Evolutionary conservation across 495 filamentous ascomycete genomes (phyloP).

Genomic region (Eremomyces bilateralis): DNA sequence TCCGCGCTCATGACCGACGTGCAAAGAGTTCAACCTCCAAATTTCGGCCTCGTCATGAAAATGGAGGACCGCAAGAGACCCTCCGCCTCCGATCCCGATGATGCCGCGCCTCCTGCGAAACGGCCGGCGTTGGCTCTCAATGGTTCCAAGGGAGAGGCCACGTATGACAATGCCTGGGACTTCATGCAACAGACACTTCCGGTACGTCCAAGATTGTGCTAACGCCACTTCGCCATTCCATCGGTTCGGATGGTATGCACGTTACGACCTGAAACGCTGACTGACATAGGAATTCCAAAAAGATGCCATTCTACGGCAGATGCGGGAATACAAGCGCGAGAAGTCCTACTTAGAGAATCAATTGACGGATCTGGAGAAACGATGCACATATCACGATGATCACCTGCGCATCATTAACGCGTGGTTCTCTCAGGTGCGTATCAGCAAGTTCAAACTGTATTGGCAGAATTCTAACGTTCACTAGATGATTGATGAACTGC

Average conservation of each 20-base stretch:
- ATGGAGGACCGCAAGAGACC: conserved; percentile 97
- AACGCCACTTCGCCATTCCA: too few relatives aligned
- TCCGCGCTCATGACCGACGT: too few relatives aligned
- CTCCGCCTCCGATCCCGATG: conserved; percentile 48
- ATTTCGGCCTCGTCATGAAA: conserved; percentile 49
- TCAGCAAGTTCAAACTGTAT: conserved; percentile 13
- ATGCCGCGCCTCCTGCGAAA: conserved; percentile 64
- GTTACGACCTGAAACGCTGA: too few relatives aligned
- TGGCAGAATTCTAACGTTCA: too few relatives aligned
- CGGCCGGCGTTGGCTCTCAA: conserved; percentile 57
- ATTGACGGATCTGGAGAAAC: conserved; percentile 53
- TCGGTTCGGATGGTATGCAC: too few relatives aligned
- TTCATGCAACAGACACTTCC: too few relatives aligned
- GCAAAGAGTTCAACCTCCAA: background rate
- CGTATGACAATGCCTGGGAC: conserved; percentile 3
- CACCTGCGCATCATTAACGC: conserved; percentile 73
- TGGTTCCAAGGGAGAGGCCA: conserved; percentile 31
- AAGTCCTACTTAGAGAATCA: conserved; percentile 44
- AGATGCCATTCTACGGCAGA: conserved; percentile 90
- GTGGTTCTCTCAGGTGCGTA: conserved; percentile 72
- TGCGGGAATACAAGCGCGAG: conserved; percentile 92
- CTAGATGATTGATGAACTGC: background rate
- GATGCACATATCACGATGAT: conserved; percentile 62
- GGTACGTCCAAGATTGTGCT: too few relatives aligned
- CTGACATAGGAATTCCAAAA: conserved; percentile 87